Conservation (phyloP, 495 filamentous ascomycete species). For the Penicillium egyptiacum region DNA sequence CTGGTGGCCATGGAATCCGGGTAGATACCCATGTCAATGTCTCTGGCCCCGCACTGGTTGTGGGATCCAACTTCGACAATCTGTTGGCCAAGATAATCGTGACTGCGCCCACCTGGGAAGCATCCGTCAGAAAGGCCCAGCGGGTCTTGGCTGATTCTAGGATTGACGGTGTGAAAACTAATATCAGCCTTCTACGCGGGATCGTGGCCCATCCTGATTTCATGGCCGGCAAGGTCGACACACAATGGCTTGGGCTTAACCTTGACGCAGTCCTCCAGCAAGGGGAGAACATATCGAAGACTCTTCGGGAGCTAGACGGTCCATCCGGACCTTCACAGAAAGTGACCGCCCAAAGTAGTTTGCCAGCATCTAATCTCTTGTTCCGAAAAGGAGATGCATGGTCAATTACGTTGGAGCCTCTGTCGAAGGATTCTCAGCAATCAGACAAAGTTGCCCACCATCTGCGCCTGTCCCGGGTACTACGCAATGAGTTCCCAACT, state of each 20-base stretch:
- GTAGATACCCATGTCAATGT: slow-evolving; percentile 54
- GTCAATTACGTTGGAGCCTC: slow-evolving; percentile 49
- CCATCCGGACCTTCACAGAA: slow-evolving; percentile 9
- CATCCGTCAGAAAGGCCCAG: slow-evolving; percentile 50
- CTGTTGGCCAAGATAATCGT: slow-evolving; percentile 63
- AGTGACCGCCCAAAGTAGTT: slow-evolving; percentile 4
- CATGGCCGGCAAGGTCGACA: slow-evolving; percentile 46
- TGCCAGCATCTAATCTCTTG: slow-evolving; percentile 39
- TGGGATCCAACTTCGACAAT: slow-evolving; percentile 59
- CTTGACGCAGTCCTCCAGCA: slow-evolving; percentile 39
- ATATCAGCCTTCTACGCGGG: slow-evolving; percentile 51
- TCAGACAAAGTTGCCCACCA: slow-evolving; percentile 36
- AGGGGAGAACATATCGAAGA: slow-evolving; percentile 30
- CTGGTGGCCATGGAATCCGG: slow-evolving; percentile 55
- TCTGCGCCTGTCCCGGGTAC: slow-evolving; percentile 52
- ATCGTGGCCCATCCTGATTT: slow-evolving; percentile 54
- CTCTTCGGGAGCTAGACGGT: slow-evolving; percentile 2
- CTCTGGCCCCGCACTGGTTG: slow-evolving; percentile 33
- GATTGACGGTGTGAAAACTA: slow-evolving; percentile 57
- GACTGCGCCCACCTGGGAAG: slow-evolving; percentile 52
- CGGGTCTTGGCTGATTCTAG: slow-evolving; percentile 54
- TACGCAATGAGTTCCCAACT: slow-evolving; percentile 59
- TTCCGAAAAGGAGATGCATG: slow-evolving; percentile 59
- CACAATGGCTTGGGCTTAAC: slow-evolving; percentile 56
- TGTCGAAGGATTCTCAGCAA: slow-evolving; percentile 14